Evolutionary conservation across 2,329 filamentous ascomycete species (phyloP), one percentile per base, ranked within the genome.

Genomic region (Colletotrichum brevisporum): DNA sequence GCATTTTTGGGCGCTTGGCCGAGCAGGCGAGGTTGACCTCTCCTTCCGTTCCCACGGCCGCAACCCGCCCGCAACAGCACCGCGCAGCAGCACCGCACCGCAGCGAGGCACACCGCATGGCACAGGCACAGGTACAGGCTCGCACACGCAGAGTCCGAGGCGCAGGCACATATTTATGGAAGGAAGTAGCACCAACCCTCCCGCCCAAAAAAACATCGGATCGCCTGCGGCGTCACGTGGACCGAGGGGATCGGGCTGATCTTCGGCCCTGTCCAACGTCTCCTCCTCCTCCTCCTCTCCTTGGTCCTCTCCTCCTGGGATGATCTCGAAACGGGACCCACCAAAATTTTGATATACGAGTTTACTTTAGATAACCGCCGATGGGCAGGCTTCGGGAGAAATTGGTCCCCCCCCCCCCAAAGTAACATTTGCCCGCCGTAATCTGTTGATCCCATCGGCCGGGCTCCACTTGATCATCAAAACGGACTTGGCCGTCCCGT

Each of bases 291-390:
- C 2, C 8, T 36, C 31, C 10, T 10, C 55, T 56, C 62, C 67
- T 69, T 69, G 67, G 56, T 36, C 2, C 8, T 36, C 31, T 36
- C 31, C 55, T 56, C 62, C 67, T 69, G 67, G 56, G 62, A 61
- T 69, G 67, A 69, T 69, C 67, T 69, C 67, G 55, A 69, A 69
- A 69, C 55, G 51, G 39, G 57, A 50, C 63, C 62, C 62, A 60
- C 55, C 67, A 56, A 36, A 61, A 69, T 60, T 69, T 52, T 61
- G 16, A 65, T 65, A 65, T 69, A 69, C 66, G 66, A 69, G 61
- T 59, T 59, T 65, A 65, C 66, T 59, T 55, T 41, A 64, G 60
- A 60, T 69, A 61, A 60, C 66, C 62, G 50, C 63, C 62, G 62
- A 67, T 69, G 67, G 10, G 10, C 62, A 69, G 61, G 66, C 62